A percentile compares a stretch with the other conserved stretches of the same genome.
These are phyloP conservation scores for Kwoniella newhampshirensis DNA, from an alignment of 768 basidiomycete species.

Conservation along the genomic window DNA sequence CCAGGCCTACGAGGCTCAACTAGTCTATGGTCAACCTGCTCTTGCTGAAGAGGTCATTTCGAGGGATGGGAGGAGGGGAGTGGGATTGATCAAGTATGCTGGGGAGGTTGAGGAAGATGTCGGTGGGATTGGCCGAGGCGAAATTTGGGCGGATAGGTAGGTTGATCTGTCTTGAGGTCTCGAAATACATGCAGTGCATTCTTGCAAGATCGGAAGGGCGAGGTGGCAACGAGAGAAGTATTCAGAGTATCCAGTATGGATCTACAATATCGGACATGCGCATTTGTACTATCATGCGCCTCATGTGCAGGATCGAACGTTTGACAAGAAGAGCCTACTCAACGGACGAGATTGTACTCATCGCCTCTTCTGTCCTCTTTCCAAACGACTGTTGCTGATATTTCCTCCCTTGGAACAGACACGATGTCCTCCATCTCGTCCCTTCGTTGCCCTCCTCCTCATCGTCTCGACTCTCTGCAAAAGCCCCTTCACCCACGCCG, in stretches of 20 bases:
- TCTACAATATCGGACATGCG: no score
- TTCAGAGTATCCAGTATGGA: no score
- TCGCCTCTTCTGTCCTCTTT: background rate
- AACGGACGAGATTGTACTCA: slow-evolving; percentile 4
- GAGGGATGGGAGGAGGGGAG: background rate
- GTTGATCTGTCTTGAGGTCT: slow-evolving; percentile 33
- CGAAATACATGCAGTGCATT: no score
- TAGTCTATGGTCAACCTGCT: slow-evolving; percentile 58
- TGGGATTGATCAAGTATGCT: slow-evolving; percentile 15
- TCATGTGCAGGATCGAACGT: no score
- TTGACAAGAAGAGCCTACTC: no score
- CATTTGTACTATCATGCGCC: no score
- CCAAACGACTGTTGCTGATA: slow-evolving; percentile 1
- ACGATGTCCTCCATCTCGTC: slow-evolving; percentile 74
- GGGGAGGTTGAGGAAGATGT: slow-evolving; percentile 44
- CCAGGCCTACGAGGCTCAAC: slow-evolving; percentile 74
- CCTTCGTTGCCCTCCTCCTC: slow-evolving; percentile 53
- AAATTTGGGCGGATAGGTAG: slow-evolving; percentile 81
- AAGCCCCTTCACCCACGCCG: slow-evolving; percentile 55
- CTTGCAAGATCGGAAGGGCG: no score
- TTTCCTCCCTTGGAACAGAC: slow-evolving; percentile 57
- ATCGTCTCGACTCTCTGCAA: background rate
- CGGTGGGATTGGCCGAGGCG: slow-evolving; percentile 38
- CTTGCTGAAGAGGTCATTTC: slow-evolving; percentile 13
- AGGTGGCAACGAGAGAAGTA: no score